Evolutionary conservation across 2,329 filamentous ascomycete species (phyloP).

Genomic region (Curvularia eragrostidis): DNA sequence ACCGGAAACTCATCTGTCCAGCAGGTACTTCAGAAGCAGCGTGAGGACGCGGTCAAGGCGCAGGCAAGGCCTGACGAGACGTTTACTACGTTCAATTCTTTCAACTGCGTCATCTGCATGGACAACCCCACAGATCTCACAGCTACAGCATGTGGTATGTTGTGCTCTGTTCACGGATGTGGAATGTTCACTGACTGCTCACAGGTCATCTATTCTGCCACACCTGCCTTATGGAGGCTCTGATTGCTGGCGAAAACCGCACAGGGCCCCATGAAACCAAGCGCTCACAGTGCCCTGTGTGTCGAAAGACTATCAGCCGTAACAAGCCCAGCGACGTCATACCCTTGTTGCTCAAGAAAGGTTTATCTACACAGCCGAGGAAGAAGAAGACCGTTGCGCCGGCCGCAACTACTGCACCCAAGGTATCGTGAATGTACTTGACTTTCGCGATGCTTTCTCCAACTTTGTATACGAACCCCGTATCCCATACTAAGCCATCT

Average conservation of each 20-base stretch:
- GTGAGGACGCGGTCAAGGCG: conserved; percentile 58
- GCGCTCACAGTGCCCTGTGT: conserved; percentile 56
- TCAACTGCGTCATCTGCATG: conserved; percentile 69
- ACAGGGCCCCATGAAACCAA: conserved; percentile 52
- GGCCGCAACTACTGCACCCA: conserved; percentile 14
- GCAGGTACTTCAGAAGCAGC: conserved; percentile 60
- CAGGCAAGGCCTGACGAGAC: conserved; percentile 51
- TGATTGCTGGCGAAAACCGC: conserved; percentile 63
- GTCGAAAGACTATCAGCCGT: conserved; percentile 53
- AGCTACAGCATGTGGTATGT: conserved; percentile 65
- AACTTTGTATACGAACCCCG: background rate
- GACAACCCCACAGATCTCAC: conserved; percentile 66
- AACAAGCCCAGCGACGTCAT: conserved; percentile 52
- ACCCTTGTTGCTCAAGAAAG: conserved; percentile 52
- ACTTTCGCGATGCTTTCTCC: conserved; percentile 17
- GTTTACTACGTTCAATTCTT: conserved; percentile 53
- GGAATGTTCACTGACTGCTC: conserved; percentile 10
- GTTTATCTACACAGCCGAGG: conserved; percentile 43
- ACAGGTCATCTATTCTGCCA: conserved; percentile 70
- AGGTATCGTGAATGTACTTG: conserved; percentile 31
- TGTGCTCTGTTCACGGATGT: conserved; percentile 9
- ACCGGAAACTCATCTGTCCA: conserved; percentile 52
- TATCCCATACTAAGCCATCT: conserved; percentile 7
- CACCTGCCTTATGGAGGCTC: conserved; percentile 66
- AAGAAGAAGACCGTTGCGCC: conserved; percentile 32